These are phyloP conservation scores for Protostelium mycophagum DNA, from an alignment of 78 protist genomes.

Conservation along the genomic window DNA sequence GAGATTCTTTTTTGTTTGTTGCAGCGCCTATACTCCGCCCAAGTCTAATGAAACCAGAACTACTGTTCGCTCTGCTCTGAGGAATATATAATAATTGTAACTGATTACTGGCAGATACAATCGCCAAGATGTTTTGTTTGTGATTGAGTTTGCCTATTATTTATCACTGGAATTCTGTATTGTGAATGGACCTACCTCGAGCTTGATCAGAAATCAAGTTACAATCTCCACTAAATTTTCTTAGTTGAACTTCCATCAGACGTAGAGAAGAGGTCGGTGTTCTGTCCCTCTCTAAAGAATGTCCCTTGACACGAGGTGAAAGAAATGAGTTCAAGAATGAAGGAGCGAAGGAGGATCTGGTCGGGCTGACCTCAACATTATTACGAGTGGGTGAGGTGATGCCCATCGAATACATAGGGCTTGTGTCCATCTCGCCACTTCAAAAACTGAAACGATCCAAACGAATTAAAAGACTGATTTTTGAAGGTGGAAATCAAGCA, in stretches of 20 bases:
- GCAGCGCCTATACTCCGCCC: neutral
- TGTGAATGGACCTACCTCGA: neutral
- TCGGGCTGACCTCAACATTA: no score
- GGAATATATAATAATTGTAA: neutral
- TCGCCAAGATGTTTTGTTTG: neutral
- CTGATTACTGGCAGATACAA: neutral
- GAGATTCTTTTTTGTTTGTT: neutral
- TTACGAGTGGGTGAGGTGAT: no score
- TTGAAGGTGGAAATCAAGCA: no score
- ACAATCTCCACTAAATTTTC: neutral
- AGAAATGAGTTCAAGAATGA: neutral
- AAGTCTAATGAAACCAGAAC: no score
- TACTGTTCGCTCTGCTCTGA: neutral
- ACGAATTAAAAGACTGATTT: no score
- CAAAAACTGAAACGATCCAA: no score
- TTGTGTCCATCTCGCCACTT: no score
- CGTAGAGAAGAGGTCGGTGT: neutral
- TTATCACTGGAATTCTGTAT: neutral
- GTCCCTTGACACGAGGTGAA: neutral
- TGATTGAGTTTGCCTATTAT: neutral
- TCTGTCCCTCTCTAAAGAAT: neutral
- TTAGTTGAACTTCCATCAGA: neutral
- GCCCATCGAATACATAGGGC: no score
- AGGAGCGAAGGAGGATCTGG: neutral
- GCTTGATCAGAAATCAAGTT: neutral